Evolutionary conservation across 305 asterid genomes (phyloP), one percentile per base, ranked within the genome.

Genomic region (Fraxinus platypoda): DNA sequence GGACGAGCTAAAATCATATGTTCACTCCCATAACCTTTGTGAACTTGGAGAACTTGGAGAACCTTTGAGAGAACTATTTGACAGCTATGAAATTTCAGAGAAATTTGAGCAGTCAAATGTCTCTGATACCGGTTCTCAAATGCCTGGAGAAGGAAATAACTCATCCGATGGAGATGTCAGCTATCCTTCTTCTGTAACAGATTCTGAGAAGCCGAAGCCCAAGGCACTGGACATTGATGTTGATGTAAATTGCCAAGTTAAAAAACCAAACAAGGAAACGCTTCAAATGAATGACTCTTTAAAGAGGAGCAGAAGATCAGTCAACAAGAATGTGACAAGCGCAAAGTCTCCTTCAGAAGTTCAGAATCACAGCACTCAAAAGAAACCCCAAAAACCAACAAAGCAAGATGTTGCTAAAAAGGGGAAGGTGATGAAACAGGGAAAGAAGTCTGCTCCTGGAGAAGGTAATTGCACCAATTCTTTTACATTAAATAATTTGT

Each of bases 1-100:
- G 71, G 97, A 93, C 7, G 98, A 94, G 88, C 88, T 95, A 33
- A 94, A 87, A 86, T 82, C 91, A 28, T 95, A 93, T 78, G 88
- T 83, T 64, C 92, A 84, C 4, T 87, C 89, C 13, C 88, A 94
- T 82, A 84, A 83, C 87, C 91, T 92, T 64, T 79, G 89, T 17
- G 92, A 85, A 62, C 88, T 88, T 9, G 93, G 89, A 66, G 92
- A 85, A 62, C 88, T 88, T 9, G 93, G 89, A 66, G 97, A 88
- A 79, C 68, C 85, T 12, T 83, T 89, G 85, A 95, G 91, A 80
- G 93, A 90, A 81, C 83, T 95, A 78, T 87, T 89, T 21, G 93
- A 92, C 81, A 81, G 87, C 88, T 95, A 94, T 73, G 89, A 89
- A 82, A 91, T 94, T 21, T 41, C 83, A 17, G 95, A 90, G 76